Base-by-base conservation (phyloP, 179 eudicot genomes). In the Silene noctiflora region DNA sequence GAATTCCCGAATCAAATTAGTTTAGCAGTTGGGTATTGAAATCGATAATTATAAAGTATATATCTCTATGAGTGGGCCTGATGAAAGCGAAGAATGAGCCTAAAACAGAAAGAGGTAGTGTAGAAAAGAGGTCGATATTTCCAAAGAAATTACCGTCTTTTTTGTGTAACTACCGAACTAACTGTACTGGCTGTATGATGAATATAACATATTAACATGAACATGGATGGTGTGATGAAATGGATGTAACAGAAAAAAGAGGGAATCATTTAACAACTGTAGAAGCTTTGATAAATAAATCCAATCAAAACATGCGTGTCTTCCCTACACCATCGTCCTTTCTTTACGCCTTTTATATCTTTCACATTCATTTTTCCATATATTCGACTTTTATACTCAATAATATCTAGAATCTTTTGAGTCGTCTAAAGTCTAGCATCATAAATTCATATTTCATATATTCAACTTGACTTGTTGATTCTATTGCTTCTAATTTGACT, bases 321-420 rank as follows among this genome's bases (percentile, higher is more conserved):
- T 22, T 70, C 73, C 61, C 25, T 22, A 51, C 12, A 46, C 13
- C 2, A 3, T 66, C 72, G 33, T 51, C 72, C 2, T 74, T 20
- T 62, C 76, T 55, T 65, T 61, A 20, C 61, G 64, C 71, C 25
- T 29, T 14, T 55, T 55, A 25, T 51, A 42, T 39, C 17, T 51
- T 46, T 75, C 70, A 44, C 22, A 13, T 60, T 51, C 29, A 5
- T 27, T 17, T n/a, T 51, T 8, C 9, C 21, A 53, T 17, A 5
- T 55, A 1, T 27, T 74, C 56, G 42, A 62, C 35, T 14, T 3
- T 19, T 20, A 61, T 53, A 75, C 11, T 67, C 19, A 55, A n/a
- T n/a, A 16, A n/a, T 76, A 64, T 80, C 79, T 80, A 80, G 83
- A 80, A 80, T 76, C 69, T 48, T 14, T 14, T 8, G 72, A 64